These are phyloP conservation scores for Saraca asoca DNA, from an alignment of 331 rosid species.

Conservation along the genomic window DNA sequence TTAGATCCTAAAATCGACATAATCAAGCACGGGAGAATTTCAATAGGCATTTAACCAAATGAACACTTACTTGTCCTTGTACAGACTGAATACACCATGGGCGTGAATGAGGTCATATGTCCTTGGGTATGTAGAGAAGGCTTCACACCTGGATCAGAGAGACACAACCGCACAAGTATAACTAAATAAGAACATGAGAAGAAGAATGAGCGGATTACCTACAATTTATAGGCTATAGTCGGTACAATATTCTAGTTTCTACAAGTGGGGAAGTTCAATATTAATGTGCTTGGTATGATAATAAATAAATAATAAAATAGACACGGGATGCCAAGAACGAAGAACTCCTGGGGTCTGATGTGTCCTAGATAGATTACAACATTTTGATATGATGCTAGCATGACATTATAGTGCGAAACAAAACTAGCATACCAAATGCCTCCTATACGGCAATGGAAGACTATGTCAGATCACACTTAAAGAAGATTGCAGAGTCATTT, in stretches of 20 bases:
- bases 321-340: no score
- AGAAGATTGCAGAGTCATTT: neutral
- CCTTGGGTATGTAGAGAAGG: slow-evolving; percentile 92
- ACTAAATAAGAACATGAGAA: slow-evolving; percentile 1
- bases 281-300: no score
- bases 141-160: slow-evolving; percentile 74
- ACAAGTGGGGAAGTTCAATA: no score
- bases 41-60: neutral
- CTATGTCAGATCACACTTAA: slow-evolving; percentile 2
- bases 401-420: no score
- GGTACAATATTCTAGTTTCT: neutral
- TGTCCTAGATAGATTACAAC: no score
- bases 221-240: neutral
- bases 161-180: neutral
- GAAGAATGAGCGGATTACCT: slow-evolving; percentile 5
- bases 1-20: neutral
- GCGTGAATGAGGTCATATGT: slow-evolving; percentile 96
- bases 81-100: slow-evolving; percentile 75
- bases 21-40: neutral
- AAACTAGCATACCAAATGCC: no score
- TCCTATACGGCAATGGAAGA: neutral
- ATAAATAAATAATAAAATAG: no score
- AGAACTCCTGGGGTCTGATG: no score
- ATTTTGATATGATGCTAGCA: no score
- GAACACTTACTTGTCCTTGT: slow-evolving; percentile 71